These are phyloP conservation scores for Penicillium hordei DNA, from an alignment of 2,329 filamentous ascomycete genomes.

Conservation along the genomic window DNA sequence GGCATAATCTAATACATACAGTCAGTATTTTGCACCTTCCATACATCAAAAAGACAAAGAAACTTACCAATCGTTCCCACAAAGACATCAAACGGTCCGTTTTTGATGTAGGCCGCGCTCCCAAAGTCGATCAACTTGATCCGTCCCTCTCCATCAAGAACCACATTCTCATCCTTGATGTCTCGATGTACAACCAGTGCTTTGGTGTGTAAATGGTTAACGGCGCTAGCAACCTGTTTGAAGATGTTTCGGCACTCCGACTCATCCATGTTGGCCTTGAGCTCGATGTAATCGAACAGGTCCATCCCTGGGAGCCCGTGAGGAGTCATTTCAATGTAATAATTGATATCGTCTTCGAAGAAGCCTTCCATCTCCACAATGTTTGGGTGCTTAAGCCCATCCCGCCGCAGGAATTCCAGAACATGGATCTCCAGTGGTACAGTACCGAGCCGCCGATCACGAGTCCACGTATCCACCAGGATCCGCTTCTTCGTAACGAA, in stretches of 20 bases:
- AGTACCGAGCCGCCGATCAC: constrained; percentile 87
- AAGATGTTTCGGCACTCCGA: constrained; percentile 93
- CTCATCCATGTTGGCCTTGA: constrained; percentile 95
- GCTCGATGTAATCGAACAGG: constrained; percentile 96
- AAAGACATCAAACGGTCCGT: constrained; percentile 96
- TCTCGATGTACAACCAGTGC: constrained; percentile 93
- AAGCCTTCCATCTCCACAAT: constrained; percentile 70
- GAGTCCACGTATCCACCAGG: constrained; percentile 96
- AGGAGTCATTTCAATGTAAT: constrained; percentile 96
- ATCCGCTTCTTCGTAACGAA: constrained; percentile 97
- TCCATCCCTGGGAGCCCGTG: constrained; percentile 97
- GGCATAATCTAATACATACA: constrained; percentile 72
- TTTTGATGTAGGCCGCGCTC: constrained; percentile 97
- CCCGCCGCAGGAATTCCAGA: constrained; percentile 82
- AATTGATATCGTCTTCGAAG: constrained; percentile 70
- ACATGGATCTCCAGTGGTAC: constrained; percentile 97
- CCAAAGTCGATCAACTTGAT: constrained; percentile 99
- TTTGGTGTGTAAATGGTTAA: constrained; percentile 88
- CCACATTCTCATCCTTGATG: constrained; percentile 98
- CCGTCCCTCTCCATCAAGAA: constrained; percentile 88
- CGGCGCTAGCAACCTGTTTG: constrained; percentile 81
- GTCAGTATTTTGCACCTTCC: neutral
- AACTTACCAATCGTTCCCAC: constrained; percentile 91
- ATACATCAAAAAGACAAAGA: constrained; percentile 10
- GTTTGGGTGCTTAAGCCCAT: constrained; percentile 63